Evolutionary conservation across 805 yeast genomes (phyloP).

Genomic region (Lipomyces sp.): DNA sequence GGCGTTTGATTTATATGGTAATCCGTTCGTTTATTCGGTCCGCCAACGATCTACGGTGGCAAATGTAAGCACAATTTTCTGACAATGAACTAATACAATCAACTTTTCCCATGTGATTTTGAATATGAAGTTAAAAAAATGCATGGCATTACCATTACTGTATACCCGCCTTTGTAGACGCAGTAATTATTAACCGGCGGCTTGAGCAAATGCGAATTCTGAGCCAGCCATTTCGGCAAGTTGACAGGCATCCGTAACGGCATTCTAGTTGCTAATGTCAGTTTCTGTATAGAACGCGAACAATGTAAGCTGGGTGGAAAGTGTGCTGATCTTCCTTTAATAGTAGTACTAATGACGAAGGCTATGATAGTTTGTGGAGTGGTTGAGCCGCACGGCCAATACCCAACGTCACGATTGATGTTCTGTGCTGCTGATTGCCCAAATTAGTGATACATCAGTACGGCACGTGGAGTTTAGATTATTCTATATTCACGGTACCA

Average conservation of each 20-base stretch:
- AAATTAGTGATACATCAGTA: too few species aligned
- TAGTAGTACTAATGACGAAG: too few species aligned
- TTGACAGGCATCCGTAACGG: slow-evolving; percentile 60
- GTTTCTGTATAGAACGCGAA: background rate
- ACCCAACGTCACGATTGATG: too few species aligned
- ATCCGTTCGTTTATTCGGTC: slow-evolving; percentile 92
- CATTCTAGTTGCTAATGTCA: slow-evolving; percentile 11
- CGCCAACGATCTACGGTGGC: slow-evolving; percentile 70
- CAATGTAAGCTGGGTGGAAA: background rate
- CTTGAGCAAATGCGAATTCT: slow-evolving; percentile 72
- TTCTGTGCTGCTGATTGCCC: too few species aligned
- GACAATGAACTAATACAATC: background rate
- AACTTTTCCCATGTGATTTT: background rate
- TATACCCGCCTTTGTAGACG: slow-evolving; percentile 87
- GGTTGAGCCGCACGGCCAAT: too few species aligned
- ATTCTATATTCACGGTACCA: too few species aligned
- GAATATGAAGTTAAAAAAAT: background rate
- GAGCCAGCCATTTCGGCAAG: slow-evolving; percentile 77
- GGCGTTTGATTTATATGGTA: slow-evolving; percentile 94
- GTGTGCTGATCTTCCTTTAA: background rate
- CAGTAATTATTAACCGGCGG: slow-evolving; percentile 95
- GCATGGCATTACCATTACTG: slow-evolving; percentile 68
- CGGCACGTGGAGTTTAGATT: too few species aligned
- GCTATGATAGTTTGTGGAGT: too few species aligned
- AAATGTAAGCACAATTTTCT: background rate